These are phyloP conservation scores for Podila epigama DNA, from an alignment of 192 early-diverging fungal species.

Conservation along the genomic window DNA sequence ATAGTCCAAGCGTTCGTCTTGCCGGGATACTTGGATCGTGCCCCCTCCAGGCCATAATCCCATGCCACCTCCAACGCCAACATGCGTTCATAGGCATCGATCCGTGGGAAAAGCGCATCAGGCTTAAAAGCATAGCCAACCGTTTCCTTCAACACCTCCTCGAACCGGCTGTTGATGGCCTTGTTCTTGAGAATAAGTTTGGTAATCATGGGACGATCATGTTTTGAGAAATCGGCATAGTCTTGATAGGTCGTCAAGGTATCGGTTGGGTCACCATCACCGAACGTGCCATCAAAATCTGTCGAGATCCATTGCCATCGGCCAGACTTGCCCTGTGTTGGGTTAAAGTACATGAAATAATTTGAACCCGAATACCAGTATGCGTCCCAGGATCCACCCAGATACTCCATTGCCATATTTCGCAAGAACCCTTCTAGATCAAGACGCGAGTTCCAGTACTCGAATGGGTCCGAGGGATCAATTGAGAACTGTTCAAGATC, in stretches of 20 bases:
- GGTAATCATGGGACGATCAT: constrained; percentile 31
- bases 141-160: constrained; percentile 26
- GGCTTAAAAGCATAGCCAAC: constrained; percentile 20
- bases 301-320: constrained; percentile 48
- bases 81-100: constrained; percentile 35
- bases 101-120: constrained; percentile 7
- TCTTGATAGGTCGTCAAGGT: constrained; percentile 3
- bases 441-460: background rate
- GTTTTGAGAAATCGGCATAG: constrained; percentile 19
- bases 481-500: constrained; percentile 21
- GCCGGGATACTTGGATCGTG: background rate
- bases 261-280: constrained; percentile 31
- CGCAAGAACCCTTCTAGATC: constrained; percentile 10
- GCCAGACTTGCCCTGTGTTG: constrained; percentile 2
- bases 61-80: constrained; percentile 25
- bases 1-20: constrained; percentile 1
- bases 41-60: constrained; percentile 11
- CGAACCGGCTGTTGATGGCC: constrained; percentile 31
- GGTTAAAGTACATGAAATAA: constrained; percentile 47
- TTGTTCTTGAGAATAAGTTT: constrained; percentile 2
- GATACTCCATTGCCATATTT: constrained; percentile 41
- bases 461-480: background rate
- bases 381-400: constrained; percentile 51
- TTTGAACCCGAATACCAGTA: constrained; percentile 51
- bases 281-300: constrained; percentile 52